Conservation (phyloP, 768 basidiomycete species). For the Agrocybe pediades region DNA sequence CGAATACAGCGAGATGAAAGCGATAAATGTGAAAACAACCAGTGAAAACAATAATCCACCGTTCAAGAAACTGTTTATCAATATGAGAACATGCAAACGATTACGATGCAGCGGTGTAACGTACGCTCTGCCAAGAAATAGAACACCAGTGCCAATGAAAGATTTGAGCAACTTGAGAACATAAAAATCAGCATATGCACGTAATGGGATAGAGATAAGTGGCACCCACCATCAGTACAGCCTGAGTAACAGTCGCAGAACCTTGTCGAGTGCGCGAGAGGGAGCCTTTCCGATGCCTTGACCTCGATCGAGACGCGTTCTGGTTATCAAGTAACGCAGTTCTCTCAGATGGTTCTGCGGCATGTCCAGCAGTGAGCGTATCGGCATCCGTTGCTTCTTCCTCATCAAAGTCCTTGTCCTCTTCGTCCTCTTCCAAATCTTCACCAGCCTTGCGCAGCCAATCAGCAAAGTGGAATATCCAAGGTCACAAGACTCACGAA, state of each 20-base stretch:
- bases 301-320: conserved; percentile 30
- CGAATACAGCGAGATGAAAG: conserved; percentile 85
- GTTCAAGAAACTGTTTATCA: conserved; percentile 76
- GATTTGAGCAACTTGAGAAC: conserved; percentile 76
- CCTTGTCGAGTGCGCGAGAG: conserved; percentile 67
- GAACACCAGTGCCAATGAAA: conserved; percentile 93
- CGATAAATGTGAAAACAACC: conserved; percentile 77
- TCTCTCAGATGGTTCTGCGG: conserved; percentile 37
- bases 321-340: conserved; percentile 52
- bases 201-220: neutral
- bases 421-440: conserved; percentile 86
- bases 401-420: conserved; percentile 60
- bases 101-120: conserved; percentile 22
- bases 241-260: conserved; percentile 89
- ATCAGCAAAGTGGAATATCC: neutral
- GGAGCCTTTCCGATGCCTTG: conserved; percentile 55
- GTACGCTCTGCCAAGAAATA: conserved; percentile 95
- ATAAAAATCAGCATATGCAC: neutral
- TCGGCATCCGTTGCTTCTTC: conserved; percentile 39
- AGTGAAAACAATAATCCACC: conserved; percentile 92
- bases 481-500: conserved; percentile 62
- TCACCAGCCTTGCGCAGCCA: conserved; percentile 71
- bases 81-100: conserved; percentile 4
- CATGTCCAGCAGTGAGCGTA: neutral
- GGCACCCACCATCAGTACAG: conserved; percentile 81